Evolutionary conservation across 495 filamentous ascomycete species (phyloP), one percentile per base, ranked within the genome.

Genomic region (Aspergillus olivimuriae): DNA sequence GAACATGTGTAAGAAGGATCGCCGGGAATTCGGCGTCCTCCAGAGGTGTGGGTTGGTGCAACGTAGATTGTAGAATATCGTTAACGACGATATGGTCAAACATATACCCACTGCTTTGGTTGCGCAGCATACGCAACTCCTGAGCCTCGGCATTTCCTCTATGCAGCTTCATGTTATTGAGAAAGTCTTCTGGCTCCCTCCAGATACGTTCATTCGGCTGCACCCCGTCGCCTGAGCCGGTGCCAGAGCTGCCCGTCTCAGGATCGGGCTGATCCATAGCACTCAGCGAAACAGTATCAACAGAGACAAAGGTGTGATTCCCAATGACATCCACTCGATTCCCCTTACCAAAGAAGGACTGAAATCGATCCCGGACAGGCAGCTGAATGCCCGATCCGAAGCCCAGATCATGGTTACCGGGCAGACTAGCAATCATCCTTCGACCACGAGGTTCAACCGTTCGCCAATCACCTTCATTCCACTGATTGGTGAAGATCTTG

Each of bases 341-440:
- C 9, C 83, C 83, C 37, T 87, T 77, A 10, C 94, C 94, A 65
- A 99, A 96, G 60, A 84, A 95, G 1, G 83, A 76, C 49, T 86
- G 79, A 57, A 95, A 97, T 34, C 94, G 72, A 53, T 86, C 76
- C 39, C 89, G 75, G 10, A 95, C 86, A 0, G 83, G 66, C 18
- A 82, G 52, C 54, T 92, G 84, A 40, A 99, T 82, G 15, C 89
- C 84, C 19, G 76, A 77, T 2, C 86, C 94, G 53, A 99, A 91
- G 1, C 94, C 94, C n/a, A 96, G 66, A 60, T 99, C 94, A 61
- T 99, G 94, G 49, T 99, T 99, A 5, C 92, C 94, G 1, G 94
- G 94, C 16, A 99, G 56, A 50, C 80, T 87, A 2, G 83, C 78
- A 33, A 96, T 79, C 31, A 95, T 70, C 68, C 78, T 84, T 45